Percentiles rank a stretch among this genome's conserved stretches.
Conservation (phyloP, 2,329 filamentous ascomycete genomes). For the Neopestalotiopsis sp. region DNA sequence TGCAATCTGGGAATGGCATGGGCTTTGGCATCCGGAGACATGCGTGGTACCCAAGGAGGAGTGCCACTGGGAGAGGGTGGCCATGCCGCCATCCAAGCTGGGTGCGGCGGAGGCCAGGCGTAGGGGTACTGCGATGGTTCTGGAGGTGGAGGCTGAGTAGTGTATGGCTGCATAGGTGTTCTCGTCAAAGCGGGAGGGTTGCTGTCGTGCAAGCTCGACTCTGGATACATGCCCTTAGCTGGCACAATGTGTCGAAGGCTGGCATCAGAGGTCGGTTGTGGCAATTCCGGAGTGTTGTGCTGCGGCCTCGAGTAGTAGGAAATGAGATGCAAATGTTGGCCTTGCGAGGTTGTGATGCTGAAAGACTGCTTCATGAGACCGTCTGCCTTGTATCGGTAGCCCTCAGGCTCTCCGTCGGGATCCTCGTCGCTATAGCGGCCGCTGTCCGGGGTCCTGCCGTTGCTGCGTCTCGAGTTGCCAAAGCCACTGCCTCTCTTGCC, state of each 20-base stretch:
- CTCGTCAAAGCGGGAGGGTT: constrained; percentile 82
- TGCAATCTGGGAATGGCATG: constrained; percentile 21
- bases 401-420: constrained; percentile 83
- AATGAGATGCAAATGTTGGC: constrained; percentile 95
- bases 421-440: constrained; percentile 83
- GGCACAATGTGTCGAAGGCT: constrained; percentile 82
- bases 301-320: constrained; percentile 92
- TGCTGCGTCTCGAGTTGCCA: constrained; percentile 59
- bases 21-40: constrained; percentile 33
- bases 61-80: constrained; percentile 48
- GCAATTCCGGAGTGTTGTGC: constrained; percentile 72
- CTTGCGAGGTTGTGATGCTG: constrained; percentile 89
- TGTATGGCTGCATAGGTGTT: constrained; percentile 66
- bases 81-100: constrained; percentile 37
- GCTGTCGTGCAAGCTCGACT: constrained; percentile 88
- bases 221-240: constrained; percentile 94
- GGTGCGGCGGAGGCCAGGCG: constrained; percentile 42
- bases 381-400: constrained; percentile 93
- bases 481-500: constrained; percentile 90
- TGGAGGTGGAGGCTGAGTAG: constrained; percentile 25
- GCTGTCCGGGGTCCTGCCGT: constrained; percentile 83
- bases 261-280: constrained; percentile 82
- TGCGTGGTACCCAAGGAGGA: constrained; percentile 39
- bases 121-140: constrained; percentile 42
- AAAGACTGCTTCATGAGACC: constrained; percentile 99